phyloP scores from a whole-genome alignment of 139 green algal species.

The Coelastrella sp. region DNA sequence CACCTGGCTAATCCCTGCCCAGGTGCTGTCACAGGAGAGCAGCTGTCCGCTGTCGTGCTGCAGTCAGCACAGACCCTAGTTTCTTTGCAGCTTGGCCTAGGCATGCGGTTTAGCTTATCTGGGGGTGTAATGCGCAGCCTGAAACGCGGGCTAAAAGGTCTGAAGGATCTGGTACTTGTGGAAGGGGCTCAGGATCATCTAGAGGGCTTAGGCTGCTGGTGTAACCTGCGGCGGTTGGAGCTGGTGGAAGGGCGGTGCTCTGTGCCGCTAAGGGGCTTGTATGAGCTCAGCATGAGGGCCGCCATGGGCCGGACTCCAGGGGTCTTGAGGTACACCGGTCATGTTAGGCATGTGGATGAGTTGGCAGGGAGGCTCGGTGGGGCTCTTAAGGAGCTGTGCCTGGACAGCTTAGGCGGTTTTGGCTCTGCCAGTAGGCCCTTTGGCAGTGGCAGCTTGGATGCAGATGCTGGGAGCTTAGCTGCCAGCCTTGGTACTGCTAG shows the following conservation, averaged over 20 bases:
- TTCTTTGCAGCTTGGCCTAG: slow-evolving; percentile 15
- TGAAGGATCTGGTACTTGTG: slow-evolving; percentile 4
- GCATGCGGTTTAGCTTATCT: slow-evolving; percentile 42
- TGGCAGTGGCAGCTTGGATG: slow-evolving; percentile 20
- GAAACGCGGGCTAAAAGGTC: slow-evolving; percentile 19
- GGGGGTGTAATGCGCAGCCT: slow-evolving; percentile 34
- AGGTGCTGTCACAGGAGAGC: slow-evolving; percentile 30
- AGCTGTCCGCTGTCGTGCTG: slow-evolving; percentile 14
- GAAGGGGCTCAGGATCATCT: slow-evolving; percentile 42
- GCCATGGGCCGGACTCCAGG: slow-evolving; percentile 37
- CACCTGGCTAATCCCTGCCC: slow-evolving; percentile 40
- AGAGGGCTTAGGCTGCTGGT: slow-evolving; percentile 42
- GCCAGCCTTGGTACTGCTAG: background rate
- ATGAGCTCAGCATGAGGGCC: slow-evolving; percentile 38
- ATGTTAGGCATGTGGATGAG: slow-evolving; percentile 35
- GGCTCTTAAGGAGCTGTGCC: slow-evolving; percentile 30
- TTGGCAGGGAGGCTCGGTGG: slow-evolving; percentile 22
- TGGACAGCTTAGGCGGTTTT: slow-evolving; percentile 25
- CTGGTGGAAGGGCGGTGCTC: slow-evolving; percentile 33
- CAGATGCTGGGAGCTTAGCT: too few species aligned
- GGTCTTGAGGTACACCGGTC: slow-evolving; percentile 2
- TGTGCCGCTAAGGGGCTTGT: slow-evolving; percentile 23
- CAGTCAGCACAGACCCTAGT: slow-evolving; percentile 15
- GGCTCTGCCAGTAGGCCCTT: slow-evolving; percentile 19
- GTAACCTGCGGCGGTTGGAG: slow-evolving; percentile 19